phyloP scores from a whole-genome alignment of 1,284 basidiomycete species.

The Peniophora sp. region DNA sequence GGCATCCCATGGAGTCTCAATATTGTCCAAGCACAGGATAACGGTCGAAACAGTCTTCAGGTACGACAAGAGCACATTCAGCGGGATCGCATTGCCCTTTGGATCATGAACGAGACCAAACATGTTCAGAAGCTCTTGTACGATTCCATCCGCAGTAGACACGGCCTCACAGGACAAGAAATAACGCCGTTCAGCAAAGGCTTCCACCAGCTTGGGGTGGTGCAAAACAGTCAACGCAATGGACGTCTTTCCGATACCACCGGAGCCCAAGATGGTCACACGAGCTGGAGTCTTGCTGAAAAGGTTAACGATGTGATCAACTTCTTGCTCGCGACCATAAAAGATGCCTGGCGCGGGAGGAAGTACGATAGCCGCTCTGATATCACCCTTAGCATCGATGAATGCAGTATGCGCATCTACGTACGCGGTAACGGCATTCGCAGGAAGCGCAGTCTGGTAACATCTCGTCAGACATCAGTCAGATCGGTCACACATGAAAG shows the following conservation, averaged over 20 bases:
- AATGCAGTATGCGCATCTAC: too few relatives aligned
- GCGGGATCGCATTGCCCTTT: neutral
- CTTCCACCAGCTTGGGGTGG: slow-evolving; percentile 7
- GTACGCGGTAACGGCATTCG: too few relatives aligned
- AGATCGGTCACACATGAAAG: too few relatives aligned
- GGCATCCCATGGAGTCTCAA: slow-evolving; percentile 25
- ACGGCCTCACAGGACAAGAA: slow-evolving; percentile 23
- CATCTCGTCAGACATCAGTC: too few relatives aligned
- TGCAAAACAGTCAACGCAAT: slow-evolving; percentile 20
- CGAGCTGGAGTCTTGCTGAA: slow-evolving; percentile 3
- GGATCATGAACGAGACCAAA: slow-evolving; percentile 7
- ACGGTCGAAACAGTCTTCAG: slow-evolving; percentile 6
- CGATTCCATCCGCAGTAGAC: slow-evolving; percentile 13
- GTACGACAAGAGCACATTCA: slow-evolving; percentile 7
- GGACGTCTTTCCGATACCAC: slow-evolving; percentile 30
- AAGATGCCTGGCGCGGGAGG: neutral
- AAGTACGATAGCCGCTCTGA: neutral
- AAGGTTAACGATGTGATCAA: slow-evolving; percentile 4
- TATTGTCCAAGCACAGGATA: slow-evolving; percentile 25
- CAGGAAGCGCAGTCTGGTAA: too few relatives aligned
- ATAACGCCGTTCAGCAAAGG: slow-evolving; percentile 14
- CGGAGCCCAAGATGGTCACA: slow-evolving; percentile 23
- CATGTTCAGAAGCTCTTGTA: slow-evolving; percentile 13
- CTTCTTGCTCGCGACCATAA: slow-evolving; percentile 6
- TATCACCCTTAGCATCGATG: neutral